Evolutionary conservation across 805 yeast genomes (phyloP), one percentile per base, ranked within the genome.

Genomic region (Cyberlindnera galapagoensis): DNA sequence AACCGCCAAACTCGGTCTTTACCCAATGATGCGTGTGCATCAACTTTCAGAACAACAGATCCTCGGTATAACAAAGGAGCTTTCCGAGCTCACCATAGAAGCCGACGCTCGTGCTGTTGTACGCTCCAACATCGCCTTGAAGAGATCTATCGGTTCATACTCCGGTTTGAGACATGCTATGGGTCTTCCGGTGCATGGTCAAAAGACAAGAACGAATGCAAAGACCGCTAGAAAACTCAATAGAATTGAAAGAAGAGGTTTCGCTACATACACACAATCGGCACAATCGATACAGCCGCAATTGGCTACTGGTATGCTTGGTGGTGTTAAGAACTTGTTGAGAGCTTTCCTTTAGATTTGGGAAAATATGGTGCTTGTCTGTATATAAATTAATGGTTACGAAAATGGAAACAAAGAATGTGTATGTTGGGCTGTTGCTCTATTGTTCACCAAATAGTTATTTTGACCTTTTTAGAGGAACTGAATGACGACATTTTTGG

Each of bases 21-120:
- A 88, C 52, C 97, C 97, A 28, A 67, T 72, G 54, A 88, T 90
- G 94, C 76, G 95, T 61, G 80, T 88, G 83, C 92, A 84, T 56
- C 95, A 92, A 59, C 71, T 92, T 23, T 66, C 81, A 18, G 97
- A 92, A 59, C 83, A 86, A 18, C 94, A 87, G 49, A 69, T 87
- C 27, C 71, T 90, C 74, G 75, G 82, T 21, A 67, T 92, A 27
- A 81, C 95, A 23, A 90, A 87, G 56, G 96, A 92, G 56, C 67
- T 92, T 30, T 75, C 94, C 1, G 80, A 76, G 24, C 68, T 83
- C 69, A 74, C 83, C 9, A 81, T 90, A 30, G 97, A 88, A 52
- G 85, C 86, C 30, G 80, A 74, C 44, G 74, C 83, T 43, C 65
- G 78, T 48, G 85, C 87, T 26, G 69, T 80, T 40, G 69, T 86